Evolutionary conservation across 768 basidiomycete genomes (phyloP), one percentile per base, ranked within the genome.

Genomic region (Inosperma sp.): DNA sequence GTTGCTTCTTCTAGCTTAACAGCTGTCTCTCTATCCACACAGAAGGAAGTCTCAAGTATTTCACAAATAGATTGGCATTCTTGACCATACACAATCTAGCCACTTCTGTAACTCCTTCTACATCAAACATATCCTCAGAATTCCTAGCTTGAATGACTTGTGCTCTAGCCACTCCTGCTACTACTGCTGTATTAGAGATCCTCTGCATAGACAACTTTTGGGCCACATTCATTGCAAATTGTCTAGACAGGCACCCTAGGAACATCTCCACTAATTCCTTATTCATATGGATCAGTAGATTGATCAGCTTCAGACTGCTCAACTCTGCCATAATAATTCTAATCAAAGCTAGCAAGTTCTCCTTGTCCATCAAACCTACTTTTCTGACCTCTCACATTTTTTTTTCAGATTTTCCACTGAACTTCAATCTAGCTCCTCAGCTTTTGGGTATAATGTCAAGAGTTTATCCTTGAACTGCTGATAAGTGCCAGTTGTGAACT

Each of bases 381-480:
- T 41, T 22, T 19, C 26, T n/a, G n/a, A 7, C n/a, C 6, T n/a
- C 19, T 44, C 27, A 13, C 23, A 19, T 48, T 48, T 23, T 9
- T 36, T 48, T 12, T 34, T 7, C 12, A 48, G 16, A 7, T 17
- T 25, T 12, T n/a, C 14, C 2, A 48, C 22, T 7, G 46, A 48
- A 19, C 51, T 49, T 30, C 46, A 33, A 6, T 45, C 37, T 7
- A 37, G 16, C 14, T 27, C 51, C 33, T n/a, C 26, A 1, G 51
- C 45, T 4, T 19, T 29, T 17, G 45, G 51, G 36, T 52, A 52
- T 8, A 29, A 44, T 5, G 17, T 7, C 12, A 52, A 46, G 10
- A 52, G 27, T 16, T 52, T 33, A 17, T 30, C 25, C 21, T 46
- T 52, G 33, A 52, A 52, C 42, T 52, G 36, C 4, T 37, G 35